Conservation (phyloP, 352 stramenopile species). For the Phytophthora sansomeana region DNA sequence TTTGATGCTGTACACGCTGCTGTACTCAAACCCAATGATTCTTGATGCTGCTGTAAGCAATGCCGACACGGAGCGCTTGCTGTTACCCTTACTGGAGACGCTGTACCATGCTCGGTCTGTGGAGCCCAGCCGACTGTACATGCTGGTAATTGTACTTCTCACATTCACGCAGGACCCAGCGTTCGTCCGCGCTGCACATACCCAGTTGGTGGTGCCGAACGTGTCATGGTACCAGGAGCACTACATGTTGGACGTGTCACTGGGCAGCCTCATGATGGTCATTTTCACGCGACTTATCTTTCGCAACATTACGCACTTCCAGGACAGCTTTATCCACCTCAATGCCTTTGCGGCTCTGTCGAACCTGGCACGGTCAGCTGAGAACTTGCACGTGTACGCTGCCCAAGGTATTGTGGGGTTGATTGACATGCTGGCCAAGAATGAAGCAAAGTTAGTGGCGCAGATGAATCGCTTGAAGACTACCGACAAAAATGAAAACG, state of each 20-base stretch:
- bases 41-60: constrained; percentile 53
- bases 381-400: constrained; percentile 79
- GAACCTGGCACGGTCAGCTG: constrained; percentile 74
- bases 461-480: constrained; percentile 52
- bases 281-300: constrained; percentile 81
- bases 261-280: constrained; percentile 80
- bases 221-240: constrained; percentile 83
- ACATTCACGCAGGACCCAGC: constrained; percentile 67
- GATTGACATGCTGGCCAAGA: constrained; percentile 82
- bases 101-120: constrained; percentile 73
- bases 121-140: constrained; percentile 72
- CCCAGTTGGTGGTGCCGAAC: constrained; percentile 60
- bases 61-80: constrained; percentile 53
- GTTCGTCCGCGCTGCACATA: constrained; percentile 75
- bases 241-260: constrained; percentile 79
- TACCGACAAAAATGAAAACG: constrained; percentile 44
- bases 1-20: constrained; percentile 76
- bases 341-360: constrained; percentile 78
- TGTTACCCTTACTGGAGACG: constrained; percentile 77
- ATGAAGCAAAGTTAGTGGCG: constrained; percentile 63
- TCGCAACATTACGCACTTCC: constrained; percentile 83
- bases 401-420: constrained; percentile 73
- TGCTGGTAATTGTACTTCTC: constrained; percentile 76
- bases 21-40: constrained; percentile 73
- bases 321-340: constrained; percentile 82